Evolutionary conservation across 2,329 filamentous ascomycete genomes (phyloP).

Genomic region (Teratosphaeria pseudoeucalypti): DNA sequence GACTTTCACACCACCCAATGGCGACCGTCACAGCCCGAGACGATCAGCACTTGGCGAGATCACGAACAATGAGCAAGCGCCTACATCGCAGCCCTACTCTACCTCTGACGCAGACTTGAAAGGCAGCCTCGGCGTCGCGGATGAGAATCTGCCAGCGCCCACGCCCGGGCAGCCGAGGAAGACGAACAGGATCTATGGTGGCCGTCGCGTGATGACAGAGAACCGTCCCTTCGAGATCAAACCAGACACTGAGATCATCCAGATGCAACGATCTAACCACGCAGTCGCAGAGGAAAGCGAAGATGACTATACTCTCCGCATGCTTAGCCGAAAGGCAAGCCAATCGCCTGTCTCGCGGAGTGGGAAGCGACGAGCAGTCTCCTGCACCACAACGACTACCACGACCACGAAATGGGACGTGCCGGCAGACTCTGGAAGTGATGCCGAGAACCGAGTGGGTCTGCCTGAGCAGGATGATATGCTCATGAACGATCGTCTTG

Average conservation of each 20-base stretch:
- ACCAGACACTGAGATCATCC: conserved; percentile 50
- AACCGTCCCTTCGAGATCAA: conserved; percentile 41
- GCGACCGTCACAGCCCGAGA: conserved; percentile 49
- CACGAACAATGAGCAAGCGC: conserved; percentile 60
- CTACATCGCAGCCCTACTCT: conserved; percentile 26
- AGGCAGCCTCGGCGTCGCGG: conserved; percentile 54
- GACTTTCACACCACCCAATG: conserved; percentile 75
- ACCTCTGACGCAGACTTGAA: conserved; percentile 18
- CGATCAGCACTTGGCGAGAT: conserved; percentile 89
- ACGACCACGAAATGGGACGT: conserved; percentile 41
- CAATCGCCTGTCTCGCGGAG: conserved; percentile 47
- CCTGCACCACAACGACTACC: conserved; percentile 64
- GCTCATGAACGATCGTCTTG: conserved; percentile 14
- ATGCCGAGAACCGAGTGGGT: conserved; percentile 33
- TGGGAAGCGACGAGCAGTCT: conserved; percentile 59
- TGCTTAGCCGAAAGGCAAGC: conserved; percentile 56
- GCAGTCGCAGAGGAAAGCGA: conserved; percentile 60
- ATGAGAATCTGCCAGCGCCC: conserved; percentile 87
- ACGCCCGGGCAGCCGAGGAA: conserved; percentile 95
- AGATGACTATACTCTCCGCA: conserved; percentile 72
- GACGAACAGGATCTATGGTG: conserved; percentile 65
- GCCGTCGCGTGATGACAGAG: conserved; percentile 42
- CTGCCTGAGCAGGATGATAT: conserved; percentile 17
- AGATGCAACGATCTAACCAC: conserved; percentile 47
- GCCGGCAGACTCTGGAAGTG: conserved; percentile 34